Conservation (phyloP, 169 alveolate species). For the Perkinsus marinus region DNA sequence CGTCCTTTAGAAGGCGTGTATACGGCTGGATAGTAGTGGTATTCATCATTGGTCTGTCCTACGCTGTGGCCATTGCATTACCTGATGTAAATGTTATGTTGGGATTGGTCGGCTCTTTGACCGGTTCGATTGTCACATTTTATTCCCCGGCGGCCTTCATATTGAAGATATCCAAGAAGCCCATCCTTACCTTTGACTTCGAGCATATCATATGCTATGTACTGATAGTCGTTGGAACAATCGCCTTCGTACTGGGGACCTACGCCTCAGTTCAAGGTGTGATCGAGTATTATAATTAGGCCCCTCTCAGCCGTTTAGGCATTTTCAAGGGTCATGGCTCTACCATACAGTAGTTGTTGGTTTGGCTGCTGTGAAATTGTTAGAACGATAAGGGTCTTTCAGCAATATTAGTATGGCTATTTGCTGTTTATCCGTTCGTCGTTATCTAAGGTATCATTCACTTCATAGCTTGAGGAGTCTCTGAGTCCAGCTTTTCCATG, state of each 20-base stretch:
- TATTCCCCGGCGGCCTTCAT: background rate
- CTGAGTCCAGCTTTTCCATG: too few species aligned
- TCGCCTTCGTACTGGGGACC: background rate
- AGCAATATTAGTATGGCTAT: too few species aligned
- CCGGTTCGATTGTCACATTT: background rate
- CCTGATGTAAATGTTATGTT: background rate
- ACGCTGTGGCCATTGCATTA: background rate
- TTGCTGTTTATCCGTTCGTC: too few species aligned
- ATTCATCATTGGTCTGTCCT: background rate
- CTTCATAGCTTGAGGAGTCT: too few species aligned
- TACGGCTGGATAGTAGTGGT: background rate
- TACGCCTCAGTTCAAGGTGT: background rate
- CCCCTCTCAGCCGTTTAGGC: background rate
- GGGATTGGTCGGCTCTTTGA: background rate
- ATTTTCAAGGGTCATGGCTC: too few species aligned
- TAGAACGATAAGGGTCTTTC: too few species aligned
- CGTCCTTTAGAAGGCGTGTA: background rate
- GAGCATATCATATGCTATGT: background rate
- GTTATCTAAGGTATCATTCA: too few species aligned
- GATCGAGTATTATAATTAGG: background rate
- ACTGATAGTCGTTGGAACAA: background rate
- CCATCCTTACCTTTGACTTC: background rate
- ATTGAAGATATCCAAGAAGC: background rate
- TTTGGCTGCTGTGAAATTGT: too few species aligned
- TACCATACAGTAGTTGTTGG: too few species aligned